These are phyloP conservation scores for Phytophthora ramorum DNA, from an alignment of 352 stramenopile genomes.

Conservation along the genomic window DNA sequence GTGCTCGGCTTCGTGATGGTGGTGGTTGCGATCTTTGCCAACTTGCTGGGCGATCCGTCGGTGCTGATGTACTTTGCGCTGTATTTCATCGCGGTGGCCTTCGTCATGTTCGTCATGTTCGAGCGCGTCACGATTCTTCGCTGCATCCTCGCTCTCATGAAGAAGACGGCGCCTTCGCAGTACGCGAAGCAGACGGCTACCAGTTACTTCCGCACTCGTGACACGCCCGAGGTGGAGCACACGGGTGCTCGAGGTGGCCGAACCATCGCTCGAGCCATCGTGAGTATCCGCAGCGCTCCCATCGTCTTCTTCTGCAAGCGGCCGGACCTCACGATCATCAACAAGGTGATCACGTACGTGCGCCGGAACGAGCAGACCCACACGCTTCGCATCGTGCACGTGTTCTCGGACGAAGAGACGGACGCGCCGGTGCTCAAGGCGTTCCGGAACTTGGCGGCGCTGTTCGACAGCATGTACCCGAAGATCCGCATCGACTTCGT, in stretches of 20 bases:
- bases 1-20: conserved; percentile 51
- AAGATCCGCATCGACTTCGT: conserved; percentile 85
- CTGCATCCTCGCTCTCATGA: conserved; percentile 43
- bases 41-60: conserved; percentile 49
- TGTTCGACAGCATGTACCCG: conserved; percentile 89
- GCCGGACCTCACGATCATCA: conserved; percentile 83
- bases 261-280: conserved; percentile 51
- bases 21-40: conserved; percentile 51
- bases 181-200: conserved; percentile 29
- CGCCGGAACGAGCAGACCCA: conserved; percentile 86
- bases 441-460: conserved; percentile 52
- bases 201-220: conserved; percentile 39
- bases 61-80: conserved; percentile 61
- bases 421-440: conserved; percentile 17
- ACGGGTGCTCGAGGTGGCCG: conserved; percentile 51
- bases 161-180: conserved; percentile 42
- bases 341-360: conserved; percentile 92
- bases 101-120: conserved; percentile 59
- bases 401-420: conserved; percentile 42
- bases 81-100: conserved; percentile 52
- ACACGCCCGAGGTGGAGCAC: conserved; percentile 24
- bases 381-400: conserved; percentile 85
- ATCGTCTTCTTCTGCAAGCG: conserved; percentile 91
- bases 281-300: conserved; percentile 52
- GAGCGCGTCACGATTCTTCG: conserved; percentile 54